These are phyloP conservation scores for Chalciporus sp. DNA, from an alignment of 1,284 basidiomycete species.

Conservation along the genomic window DNA sequence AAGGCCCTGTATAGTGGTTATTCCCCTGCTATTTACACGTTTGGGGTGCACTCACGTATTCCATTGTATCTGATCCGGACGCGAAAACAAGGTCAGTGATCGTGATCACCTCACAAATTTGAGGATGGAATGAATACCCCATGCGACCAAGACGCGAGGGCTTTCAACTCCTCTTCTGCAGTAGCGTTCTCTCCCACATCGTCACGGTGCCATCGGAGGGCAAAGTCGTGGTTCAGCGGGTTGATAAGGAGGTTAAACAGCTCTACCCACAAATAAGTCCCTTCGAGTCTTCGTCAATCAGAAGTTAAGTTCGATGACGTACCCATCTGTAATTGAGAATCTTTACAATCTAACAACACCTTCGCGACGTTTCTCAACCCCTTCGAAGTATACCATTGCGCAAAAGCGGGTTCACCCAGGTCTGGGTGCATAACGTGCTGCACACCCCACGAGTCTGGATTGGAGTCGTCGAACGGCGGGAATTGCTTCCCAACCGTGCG, in stretches of 20 bases:
- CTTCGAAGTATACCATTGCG: conserved; percentile 69
- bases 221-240: conserved; percentile 67
- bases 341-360: conserved; percentile 57
- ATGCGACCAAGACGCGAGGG: conserved; percentile 64
- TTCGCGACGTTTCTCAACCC: conserved; percentile 51
- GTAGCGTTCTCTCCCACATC: conserved; percentile 68
- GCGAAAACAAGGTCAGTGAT: background rate
- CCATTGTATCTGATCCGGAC: conserved; percentile 69
- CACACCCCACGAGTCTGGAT: conserved; percentile 77
- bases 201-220: conserved; percentile 83
- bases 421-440: conserved; percentile 82
- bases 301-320: conserved; percentile 22
- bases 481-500: conserved; percentile 83
- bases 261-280: conserved; percentile 44
- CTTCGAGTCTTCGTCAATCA: background rate
- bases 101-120: background rate
- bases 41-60: conserved; percentile 59
- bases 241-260: conserved; percentile 82
- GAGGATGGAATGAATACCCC: conserved; percentile 47
- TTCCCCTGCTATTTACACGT: background rate
- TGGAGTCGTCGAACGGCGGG: conserved; percentile 67
- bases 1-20: conserved; percentile 53
- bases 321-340: conserved; percentile 71
- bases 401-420: conserved; percentile 60
- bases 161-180: conserved; percentile 63